Percentiles rank a stretch among this genome's conserved stretches.
phyloP scores from a whole-genome alignment of 345 rosid species.

The Melaleuca quinquenervia region DNA sequence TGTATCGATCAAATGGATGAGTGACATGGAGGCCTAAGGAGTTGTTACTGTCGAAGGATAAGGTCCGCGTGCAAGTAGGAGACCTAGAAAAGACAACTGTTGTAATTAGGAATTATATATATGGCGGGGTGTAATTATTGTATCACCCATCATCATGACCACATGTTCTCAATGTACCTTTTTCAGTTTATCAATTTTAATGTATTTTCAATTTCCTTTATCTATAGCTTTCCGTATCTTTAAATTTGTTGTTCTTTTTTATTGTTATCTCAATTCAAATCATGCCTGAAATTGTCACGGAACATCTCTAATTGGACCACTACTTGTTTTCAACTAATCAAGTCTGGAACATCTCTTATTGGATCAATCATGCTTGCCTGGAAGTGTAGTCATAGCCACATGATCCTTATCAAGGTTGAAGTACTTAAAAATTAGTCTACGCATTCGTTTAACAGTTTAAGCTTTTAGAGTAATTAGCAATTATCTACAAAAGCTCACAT shows the following conservation, averaged over 20 bases:
- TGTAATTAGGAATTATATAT: too few relatives aligned
- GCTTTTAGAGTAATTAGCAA: too few relatives aligned
- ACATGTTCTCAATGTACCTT: neutral
- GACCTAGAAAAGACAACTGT: accelerated
- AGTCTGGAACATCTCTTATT: too few relatives aligned
- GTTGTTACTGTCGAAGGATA: neutral
- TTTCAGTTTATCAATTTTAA: neutral
- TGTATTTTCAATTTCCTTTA: neutral
- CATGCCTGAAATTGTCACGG: neutral
- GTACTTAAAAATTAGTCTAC: too few relatives aligned
- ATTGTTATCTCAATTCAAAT: neutral
- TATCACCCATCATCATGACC: neutral
- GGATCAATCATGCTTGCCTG: too few relatives aligned
- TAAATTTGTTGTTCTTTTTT: neutral
- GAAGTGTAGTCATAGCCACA: too few relatives aligned
- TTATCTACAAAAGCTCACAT: too few relatives aligned
- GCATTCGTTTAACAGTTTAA: too few relatives aligned
- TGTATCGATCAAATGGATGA: neutral
- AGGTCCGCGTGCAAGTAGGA: neutral
- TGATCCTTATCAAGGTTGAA: too few relatives aligned
- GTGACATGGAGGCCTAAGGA: neutral
- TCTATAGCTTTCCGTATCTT: neutral
- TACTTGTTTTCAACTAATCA: neutral
- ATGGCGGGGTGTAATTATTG: neutral
- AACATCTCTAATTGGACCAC: neutral